Base-by-base conservation (phyloP, 495 filamentous ascomycete genomes). In the Aspergillus sparsus region DNA sequence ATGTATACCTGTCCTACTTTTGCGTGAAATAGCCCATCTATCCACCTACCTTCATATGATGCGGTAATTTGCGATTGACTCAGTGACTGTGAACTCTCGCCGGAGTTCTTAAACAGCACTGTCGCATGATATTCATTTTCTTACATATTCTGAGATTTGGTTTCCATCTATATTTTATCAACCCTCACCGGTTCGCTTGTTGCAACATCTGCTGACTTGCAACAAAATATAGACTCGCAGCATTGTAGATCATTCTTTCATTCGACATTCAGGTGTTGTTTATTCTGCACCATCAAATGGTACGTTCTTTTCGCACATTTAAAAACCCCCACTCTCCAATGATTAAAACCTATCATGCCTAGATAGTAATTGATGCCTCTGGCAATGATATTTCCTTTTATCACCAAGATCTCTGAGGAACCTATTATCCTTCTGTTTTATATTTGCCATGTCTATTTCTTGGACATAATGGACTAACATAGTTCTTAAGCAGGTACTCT, bases 51-150 rank as follows among this genome's bases (percentile, higher is more conserved):
- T 61, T 81, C 63, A 73, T 60, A 88, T 91, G 92, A 95, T 93
- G 91, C 83, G 74, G 89, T 94, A 96, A 96, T 96, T 96, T 96
- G 92, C 92, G 92, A 92, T 92, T 92, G 91, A 96, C 87, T 77
- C 76, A 71, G 76, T 72, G 74, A 76, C 82, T 87, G 86, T 88
- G 91, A 89, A 75, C 88, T 83, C 89, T 87, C 86, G 91, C 92
- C 90, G 83, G 90, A 82, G 87, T 80, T 79, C 89, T 84, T 77
- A 86, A 87, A 89, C 87, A 87, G 83, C 70, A 63, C 75, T 80
- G 79, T 65, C 70, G 83, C 65, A 80, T 94, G 92, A 96, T 88
- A 94, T 85, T 88, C 79, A 82, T 84, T 91, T 89, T 92, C 91
- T 96, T 94, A 95, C 90, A 94, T 93, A 93, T 94, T 89, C 91